Evolutionary conservation across 768 basidiomycete species (phyloP), one percentile per base, ranked within the genome.

Genomic region (Psilocybe azurescens): DNA sequence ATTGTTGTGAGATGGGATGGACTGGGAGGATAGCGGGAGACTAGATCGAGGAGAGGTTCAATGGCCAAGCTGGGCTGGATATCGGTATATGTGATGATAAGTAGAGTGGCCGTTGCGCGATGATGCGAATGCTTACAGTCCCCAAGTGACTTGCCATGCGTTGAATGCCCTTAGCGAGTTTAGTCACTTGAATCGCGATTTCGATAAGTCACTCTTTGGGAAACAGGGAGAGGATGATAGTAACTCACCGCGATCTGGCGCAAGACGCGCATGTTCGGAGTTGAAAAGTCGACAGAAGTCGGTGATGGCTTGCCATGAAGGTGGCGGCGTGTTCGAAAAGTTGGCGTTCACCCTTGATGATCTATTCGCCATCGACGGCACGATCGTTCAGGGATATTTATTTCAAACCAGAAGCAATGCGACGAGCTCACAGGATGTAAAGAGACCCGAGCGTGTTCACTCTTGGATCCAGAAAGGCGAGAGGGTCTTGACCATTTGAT

Each of bases 401-500:
- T 24, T 14, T 24, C 24, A 24, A 24, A 24, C 24, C 24, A 24
- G 24, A 29, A n/a, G 36, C 24, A 49, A 32, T 14, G 4, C 16
- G 6, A 1, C 49, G 33, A 7, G 79, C 89, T 75, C 66, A 93
- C 92, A 94, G 70, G 48, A 94, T 90, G 67, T 87, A 89, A 46
- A 94, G 72, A 46, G 86, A 81, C 0, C 86, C 89, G 3, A 94
- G 72, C 1, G 90, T 89, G 70, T 91, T 83, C 32, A 67, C 69
- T 32, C 76, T 73, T 28, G 86, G 73, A 67, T 89, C 82, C 38
- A 94, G 74, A 8, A 89, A 70, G 2, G 74, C 59, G 54, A 94
- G 69, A 8, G 93, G 93, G 72, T 94, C 92, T 65, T 87, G 83
- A 3, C 88, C 90, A 51, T 81, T 80, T 0, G 82, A 71, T 6